Evolutionary conservation across 2,329 filamentous ascomycete genomes (phyloP).

Genomic region (Fusarium pilosicola): DNA sequence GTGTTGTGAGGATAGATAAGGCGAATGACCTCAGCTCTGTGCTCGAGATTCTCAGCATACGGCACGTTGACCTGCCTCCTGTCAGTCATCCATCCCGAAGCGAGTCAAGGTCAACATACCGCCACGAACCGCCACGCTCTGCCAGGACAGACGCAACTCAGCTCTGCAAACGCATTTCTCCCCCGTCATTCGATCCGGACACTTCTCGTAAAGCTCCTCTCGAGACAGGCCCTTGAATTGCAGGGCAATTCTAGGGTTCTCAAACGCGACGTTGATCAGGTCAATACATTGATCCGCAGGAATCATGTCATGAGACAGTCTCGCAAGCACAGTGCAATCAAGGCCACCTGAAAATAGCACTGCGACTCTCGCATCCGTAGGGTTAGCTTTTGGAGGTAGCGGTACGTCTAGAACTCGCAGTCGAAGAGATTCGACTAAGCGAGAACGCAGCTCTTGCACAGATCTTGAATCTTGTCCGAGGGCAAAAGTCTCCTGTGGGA

Average conservation of each 20-base stretch:
- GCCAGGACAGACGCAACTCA: conserved; percentile 72
- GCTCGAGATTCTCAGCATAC: conserved; percentile 75
- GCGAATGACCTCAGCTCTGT: conserved; percentile 75
- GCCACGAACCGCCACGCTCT: conserved; percentile 86
- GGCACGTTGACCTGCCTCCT: conserved; percentile 76
- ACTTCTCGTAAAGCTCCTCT: conserved; percentile 75
- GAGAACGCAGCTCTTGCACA: conserved; percentile 62
- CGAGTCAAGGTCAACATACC: conserved; percentile 52
- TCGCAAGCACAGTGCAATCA: conserved; percentile 89
- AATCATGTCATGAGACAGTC: conserved; percentile 80
- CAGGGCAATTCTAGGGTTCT: conserved; percentile 82
- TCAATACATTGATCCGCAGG: conserved; percentile 78
- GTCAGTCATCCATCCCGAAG: not conserved
- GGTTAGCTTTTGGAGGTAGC: conserved; percentile 55
- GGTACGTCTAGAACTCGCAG: conserved; percentile 75
- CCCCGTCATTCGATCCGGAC: conserved; percentile 93
- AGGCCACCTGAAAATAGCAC: conserved; percentile 94
- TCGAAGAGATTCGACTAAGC: conserved; percentile 69
- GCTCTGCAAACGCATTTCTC: conserved; percentile 80
- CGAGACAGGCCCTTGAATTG: conserved; percentile 54
- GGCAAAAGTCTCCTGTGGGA: conserved; percentile 49
- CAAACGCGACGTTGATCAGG: conserved; percentile 94
- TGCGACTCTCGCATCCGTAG: conserved; percentile 67
- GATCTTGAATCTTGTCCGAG: conserved; percentile 54
- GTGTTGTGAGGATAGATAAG: conserved; percentile 95